Percentiles rank a stretch among this genome's conserved stretches.
Conservation (phyloP, 495 filamentous ascomycete species). For the Sporormia fimetaria region DNA sequence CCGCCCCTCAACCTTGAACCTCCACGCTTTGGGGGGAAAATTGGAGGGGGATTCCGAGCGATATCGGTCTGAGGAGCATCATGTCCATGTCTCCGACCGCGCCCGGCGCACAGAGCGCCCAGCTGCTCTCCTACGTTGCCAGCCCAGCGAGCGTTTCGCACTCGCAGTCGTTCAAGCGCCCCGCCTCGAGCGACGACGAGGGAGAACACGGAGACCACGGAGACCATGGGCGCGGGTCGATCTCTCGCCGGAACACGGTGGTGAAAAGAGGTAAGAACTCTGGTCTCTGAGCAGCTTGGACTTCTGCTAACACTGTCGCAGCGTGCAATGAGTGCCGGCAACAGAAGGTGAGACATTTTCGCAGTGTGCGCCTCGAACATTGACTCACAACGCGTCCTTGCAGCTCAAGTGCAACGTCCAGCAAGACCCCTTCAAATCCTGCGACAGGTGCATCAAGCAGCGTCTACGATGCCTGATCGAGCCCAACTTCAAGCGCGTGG, state of each 20-base stretch:
- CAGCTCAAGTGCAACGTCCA: conserved; percentile 84
- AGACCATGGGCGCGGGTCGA: background rate
- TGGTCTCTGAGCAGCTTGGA: background rate
- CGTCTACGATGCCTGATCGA: conserved; percentile 86
- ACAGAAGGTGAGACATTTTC: conserved; percentile 58
- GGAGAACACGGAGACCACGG: conserved; percentile 13
- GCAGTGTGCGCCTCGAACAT: too few relatives aligned
- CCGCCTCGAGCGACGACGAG: conserved; percentile 22
- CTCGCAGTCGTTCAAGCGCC: conserved; percentile 20
- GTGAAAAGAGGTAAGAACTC: conserved; percentile 26
- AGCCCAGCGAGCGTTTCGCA: conserved; percentile 18
- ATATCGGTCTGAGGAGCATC: conserved; percentile 10
- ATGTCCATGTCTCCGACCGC: conserved; percentile 24
- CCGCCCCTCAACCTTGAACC: too few relatives aligned
- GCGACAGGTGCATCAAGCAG: conserved; percentile 73
- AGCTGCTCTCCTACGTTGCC: conserved; percentile 13
- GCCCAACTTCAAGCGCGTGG: conserved; percentile 84
- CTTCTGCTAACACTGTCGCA: too few relatives aligned
- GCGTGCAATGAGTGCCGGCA: conserved; percentile 94
- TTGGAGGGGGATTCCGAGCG: background rate
- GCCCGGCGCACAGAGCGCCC: conserved; percentile 13
- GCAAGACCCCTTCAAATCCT: conserved; percentile 71
- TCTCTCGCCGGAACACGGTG: conserved; percentile 7
- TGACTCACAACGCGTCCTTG: conserved; percentile 1
- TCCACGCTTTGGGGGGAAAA: too few relatives aligned